Conservation (phyloP, 2,329 filamentous ascomycete genomes). For the Lithohypha guttulata region DNA sequence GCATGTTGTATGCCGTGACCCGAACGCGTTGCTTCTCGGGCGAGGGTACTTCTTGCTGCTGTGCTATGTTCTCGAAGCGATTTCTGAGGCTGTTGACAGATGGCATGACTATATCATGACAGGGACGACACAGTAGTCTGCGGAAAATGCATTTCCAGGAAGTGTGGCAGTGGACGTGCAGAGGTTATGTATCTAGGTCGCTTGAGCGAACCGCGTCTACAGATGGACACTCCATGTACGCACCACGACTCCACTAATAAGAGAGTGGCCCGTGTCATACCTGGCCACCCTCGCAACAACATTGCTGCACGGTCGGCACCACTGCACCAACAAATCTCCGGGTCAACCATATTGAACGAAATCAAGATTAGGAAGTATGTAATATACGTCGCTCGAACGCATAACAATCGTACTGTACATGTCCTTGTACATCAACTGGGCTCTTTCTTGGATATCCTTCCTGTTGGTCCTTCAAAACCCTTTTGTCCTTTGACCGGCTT, state of each 20-base stretch:
- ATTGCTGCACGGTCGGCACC: slow-evolving; percentile 3
- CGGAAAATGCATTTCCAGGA: not conserved
- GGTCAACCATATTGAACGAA: slow-evolving; percentile 3
- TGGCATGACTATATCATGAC: slow-evolving; percentile 1
- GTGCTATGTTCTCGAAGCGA: slow-evolving; percentile 7
- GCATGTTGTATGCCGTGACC: slow-evolving; percentile 15
- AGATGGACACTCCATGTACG: not conserved
- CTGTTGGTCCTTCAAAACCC: slow-evolving; percentile 20
- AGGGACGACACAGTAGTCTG: not conserved
- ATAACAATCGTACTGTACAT: slow-evolving; percentile 5
- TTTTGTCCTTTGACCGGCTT: slow-evolving; percentile 43
- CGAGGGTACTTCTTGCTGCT: not conserved
- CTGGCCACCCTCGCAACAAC: slow-evolving; percentile 7
- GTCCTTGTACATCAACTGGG: slow-evolving; percentile 10
- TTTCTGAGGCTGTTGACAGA: slow-evolving; percentile 5
- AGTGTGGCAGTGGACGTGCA: not conserved
- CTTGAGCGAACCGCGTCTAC: not conserved
- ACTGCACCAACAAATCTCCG: not conserved
- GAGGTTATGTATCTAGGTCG: slow-evolving; percentile 2
- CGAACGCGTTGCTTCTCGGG: slow-evolving; percentile 2
- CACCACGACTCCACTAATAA: slow-evolving; percentile 5
- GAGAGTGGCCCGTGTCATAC: not conserved
- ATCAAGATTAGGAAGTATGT: slow-evolving; percentile 2
- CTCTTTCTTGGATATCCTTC: slow-evolving; percentile 13
- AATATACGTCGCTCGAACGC: slow-evolving; percentile 8